A percentile compares a stretch with the other conserved stretches of the same genome.
Evolutionary conservation across 1,139 yeast genomes (phyloP).

Genomic region (Yamadazyma kanchanaburiensis): DNA sequence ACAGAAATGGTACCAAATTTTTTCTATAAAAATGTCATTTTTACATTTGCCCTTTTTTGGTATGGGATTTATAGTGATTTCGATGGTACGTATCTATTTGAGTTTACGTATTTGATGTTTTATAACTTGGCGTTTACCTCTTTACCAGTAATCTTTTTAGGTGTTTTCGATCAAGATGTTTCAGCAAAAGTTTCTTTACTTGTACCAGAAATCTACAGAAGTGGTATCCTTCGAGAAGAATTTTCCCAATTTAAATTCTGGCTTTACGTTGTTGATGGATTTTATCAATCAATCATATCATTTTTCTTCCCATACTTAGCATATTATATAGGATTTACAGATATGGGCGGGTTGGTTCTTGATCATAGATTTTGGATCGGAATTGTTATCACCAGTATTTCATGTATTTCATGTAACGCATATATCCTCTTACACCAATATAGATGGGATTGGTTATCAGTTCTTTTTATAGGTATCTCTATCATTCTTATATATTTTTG

Average conservation of each 20-base stretch:
- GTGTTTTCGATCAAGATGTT: constrained; percentile 92
- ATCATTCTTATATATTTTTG: constrained; percentile 70
- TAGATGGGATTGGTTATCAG: constrained; percentile 92
- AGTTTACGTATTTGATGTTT: constrained; percentile 88
- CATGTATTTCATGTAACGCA: constrained; percentile 75
- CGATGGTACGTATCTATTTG: constrained; percentile 90
- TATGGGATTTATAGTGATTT: constrained; percentile 81
- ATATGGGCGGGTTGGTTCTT: constrained; percentile 59
- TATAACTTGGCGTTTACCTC: constrained; percentile 95
- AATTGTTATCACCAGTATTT: constrained; percentile 70
- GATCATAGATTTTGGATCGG: constrained; percentile 91
- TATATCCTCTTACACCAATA: constrained; percentile 80
- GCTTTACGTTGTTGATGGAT: constrained; percentile 82
- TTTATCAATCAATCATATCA: constrained; percentile 81
- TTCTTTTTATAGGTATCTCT: constrained; percentile 60
- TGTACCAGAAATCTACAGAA: constrained; percentile 86
- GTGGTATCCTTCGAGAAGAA: constrained; percentile 80
- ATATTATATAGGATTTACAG: constrained; percentile 53
- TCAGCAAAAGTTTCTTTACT: constrained; percentile 73
- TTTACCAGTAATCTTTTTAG: constrained; percentile 86
- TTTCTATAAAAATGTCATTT: constrained; percentile 88
- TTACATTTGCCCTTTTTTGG: constrained; percentile 89
- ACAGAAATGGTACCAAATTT: constrained; percentile 94
- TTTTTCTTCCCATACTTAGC: constrained; percentile 84
- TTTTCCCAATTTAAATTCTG: constrained; percentile 80